Evolutionary conservation across 2,329 filamentous ascomycete genomes (phyloP), one percentile per base, ranked within the genome.

Genomic region (Biscogniauxia sp.): DNA sequence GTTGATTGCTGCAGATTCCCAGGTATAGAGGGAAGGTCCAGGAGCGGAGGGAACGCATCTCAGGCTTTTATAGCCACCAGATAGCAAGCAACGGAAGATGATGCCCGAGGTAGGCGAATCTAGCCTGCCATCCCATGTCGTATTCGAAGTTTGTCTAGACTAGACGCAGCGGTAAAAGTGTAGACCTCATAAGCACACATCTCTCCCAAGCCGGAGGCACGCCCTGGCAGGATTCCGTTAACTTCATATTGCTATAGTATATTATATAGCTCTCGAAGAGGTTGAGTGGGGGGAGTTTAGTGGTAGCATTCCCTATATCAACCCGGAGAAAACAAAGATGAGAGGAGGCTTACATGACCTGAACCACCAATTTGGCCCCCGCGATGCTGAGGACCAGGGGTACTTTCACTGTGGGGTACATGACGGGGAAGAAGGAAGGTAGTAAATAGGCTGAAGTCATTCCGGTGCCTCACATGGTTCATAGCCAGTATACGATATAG

Each of bases 401-500:
- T 20, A 13, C 19, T 51, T 20, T 17, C 19, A 11, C n/a, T 57
- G 59, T 65, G 61, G 61, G 56, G 65, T 63, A 57, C 61, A 59
- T 60, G 45, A 56, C 45, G 49, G 56, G 20, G n/a, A 26, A 23
- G 19, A 28, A 32, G 20, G 11, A n/a, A n/a, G 9, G 20, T 20
- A 11, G 60, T 25, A 62, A 17, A 66, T 68, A 68, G 66, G 62
- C 66, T 68, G 66, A 68, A 68, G 20, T 25, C 32, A 19, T 62
- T 61, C 57, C 64, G 50, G 65, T 58, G 59, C 45, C 49, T 51
- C 51, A 20, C 51, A 57, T 64, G 54, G 64, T 59, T 57, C 54
- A 61, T 62, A 41, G 5, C 51, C 19, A 51, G 50, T 61, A 62
- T 67, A 67, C 61, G 55, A 52, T 61, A 62, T 58, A 37, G 59